These are phyloP conservation scores for Mycoemilia scoparia DNA, from an alignment of 192 early-diverging fungal species.

Conservation along the genomic window DNA sequence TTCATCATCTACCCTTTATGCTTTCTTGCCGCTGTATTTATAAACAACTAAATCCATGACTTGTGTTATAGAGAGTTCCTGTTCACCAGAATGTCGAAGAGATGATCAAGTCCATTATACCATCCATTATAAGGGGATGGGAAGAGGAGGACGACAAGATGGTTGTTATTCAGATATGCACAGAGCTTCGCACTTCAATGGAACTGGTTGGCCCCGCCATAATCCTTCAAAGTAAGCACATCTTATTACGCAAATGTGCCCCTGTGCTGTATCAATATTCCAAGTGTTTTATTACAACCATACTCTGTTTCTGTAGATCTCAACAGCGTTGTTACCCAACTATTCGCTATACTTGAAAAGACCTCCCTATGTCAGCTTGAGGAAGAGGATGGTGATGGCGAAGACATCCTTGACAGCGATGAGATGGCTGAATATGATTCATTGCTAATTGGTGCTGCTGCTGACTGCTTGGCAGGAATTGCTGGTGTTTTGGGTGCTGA, in stretches of 20 bases:
- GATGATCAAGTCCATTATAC: conserved; percentile 50
- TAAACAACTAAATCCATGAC: background rate
- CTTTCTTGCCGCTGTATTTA: background rate
- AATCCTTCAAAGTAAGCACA: conserved; percentile 26
- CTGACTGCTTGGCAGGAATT: conserved; percentile 65
- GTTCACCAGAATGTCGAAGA: conserved; percentile 57
- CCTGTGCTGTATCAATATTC: background rate
- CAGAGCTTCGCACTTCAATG: conserved; percentile 49
- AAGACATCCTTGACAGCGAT: conserved; percentile 55
- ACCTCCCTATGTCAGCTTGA: conserved; percentile 45
- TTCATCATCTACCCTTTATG: background rate
- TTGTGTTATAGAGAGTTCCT: conserved; percentile 29
- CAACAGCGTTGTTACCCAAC: conserved; percentile 10
- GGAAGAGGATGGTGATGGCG: conserved; percentile 36
- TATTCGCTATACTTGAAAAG: conserved; percentile 50
- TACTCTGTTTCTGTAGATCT: conserved; percentile 13
- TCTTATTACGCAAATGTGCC: background rate
- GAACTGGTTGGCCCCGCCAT: conserved; percentile 54
- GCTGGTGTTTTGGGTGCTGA: conserved; percentile 51
- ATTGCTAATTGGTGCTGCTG: conserved; percentile 55
- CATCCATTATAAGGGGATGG: conserved; percentile 51
- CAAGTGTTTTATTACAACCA: conserved; percentile 1
- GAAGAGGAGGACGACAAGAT: conserved; percentile 65
- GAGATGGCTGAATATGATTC: conserved; percentile 75
- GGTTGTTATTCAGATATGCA: conserved; percentile 65